Base-by-base conservation (phyloP, 345 rosid species). In the Lepidium didymum region DNA sequence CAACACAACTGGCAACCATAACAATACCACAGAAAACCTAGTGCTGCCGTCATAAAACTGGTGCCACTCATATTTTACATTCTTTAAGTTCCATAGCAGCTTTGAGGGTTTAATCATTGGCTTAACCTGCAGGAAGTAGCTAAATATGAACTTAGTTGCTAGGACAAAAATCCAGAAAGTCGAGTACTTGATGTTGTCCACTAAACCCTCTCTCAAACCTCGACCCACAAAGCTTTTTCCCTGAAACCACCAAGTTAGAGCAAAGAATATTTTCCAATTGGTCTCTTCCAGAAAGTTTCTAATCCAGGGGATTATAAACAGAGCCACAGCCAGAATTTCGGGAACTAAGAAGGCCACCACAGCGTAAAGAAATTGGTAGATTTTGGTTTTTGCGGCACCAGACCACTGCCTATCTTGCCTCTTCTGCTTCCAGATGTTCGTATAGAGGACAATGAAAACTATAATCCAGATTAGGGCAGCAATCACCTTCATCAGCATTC, bases 271-370 rank as follows among this genome's bases (percentile, higher is more conserved):
- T 61, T 75, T 89, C 99, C 99, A 94, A 56, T 93, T 86, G 42
- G 86, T 85, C 79, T 75, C 90, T 84, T 93, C 98, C 18, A 93
- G 75, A 68, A 93, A 88, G 65, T 93, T 93, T 82, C 96, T 82
- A 27, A 93, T 77, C 97, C 96, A 93, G 19, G 98, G 98, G 67
- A 93, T 42, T 15, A 93, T 12, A 77, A 93, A 85, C 69, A 93
- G 72, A 40, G 78, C 92, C 79, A 87, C 11, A 12, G 98, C 98
- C 82, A 93, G 62, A 18, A 90, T 37, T 76, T 93, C 98, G 0
- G 98, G 97, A 59, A 82, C 34, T 41, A 87, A 63, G 74, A 87
- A 94, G 60, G 78, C 85, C 67, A 54, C 75, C 11, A 87, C 90
- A 16, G 79, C 89, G 70, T 83, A 76, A 23, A 94, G 89, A 81